These are phyloP conservation scores for Saccharomycopsis fibuligera DNA, from an alignment of 805 yeast species.

Conservation along the genomic window DNA sequence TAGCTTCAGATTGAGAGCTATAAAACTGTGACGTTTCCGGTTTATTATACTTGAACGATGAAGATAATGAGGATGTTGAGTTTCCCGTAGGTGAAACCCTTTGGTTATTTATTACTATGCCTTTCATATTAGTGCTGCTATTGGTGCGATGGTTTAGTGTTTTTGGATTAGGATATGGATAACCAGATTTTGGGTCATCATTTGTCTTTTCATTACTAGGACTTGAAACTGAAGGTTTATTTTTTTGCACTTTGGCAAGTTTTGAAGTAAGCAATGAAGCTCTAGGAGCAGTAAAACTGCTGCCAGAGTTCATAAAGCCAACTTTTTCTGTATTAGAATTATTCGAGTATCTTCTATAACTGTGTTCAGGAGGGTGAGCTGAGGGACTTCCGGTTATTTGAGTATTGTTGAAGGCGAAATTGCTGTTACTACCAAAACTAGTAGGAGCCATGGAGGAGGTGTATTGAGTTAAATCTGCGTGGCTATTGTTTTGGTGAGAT, in stretches of 20 bases:
- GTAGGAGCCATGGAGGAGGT: conserved; percentile 20
- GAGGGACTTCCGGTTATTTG: conserved; percentile 28
- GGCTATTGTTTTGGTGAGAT: no score
- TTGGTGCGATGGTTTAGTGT: conserved; percentile 1
- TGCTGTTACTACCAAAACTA: conserved; percentile 15
- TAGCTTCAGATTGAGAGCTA: conserved; percentile 10
- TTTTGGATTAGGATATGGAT: conserved; percentile 11
- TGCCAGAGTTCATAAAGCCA: conserved; percentile 5
- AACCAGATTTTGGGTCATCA: not conserved
- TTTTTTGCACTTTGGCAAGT: conserved; percentile 15
- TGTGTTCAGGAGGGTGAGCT: conserved; percentile 25
- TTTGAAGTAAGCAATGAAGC: conserved; percentile 17
- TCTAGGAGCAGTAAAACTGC: conserved; percentile 11
- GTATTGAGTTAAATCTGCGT: conserved; percentile 23
- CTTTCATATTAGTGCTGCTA: conserved; percentile 13
- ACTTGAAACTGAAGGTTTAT: not conserved
- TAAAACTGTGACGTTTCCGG: not conserved
- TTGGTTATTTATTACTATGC: conserved; percentile 1
- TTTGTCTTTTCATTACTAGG: not conserved
- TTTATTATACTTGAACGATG: conserved; percentile 5
- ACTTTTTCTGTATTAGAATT: conserved; percentile 6
- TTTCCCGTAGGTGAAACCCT: conserved; percentile 12
- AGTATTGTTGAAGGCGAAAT: not conserved
- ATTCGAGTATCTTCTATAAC: conserved; percentile 4
- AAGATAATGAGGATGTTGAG: conserved; percentile 21